These are phyloP conservation scores for Mycena capillaripes DNA, from an alignment of 768 basidiomycete genomes.

Conservation along the genomic window DNA sequence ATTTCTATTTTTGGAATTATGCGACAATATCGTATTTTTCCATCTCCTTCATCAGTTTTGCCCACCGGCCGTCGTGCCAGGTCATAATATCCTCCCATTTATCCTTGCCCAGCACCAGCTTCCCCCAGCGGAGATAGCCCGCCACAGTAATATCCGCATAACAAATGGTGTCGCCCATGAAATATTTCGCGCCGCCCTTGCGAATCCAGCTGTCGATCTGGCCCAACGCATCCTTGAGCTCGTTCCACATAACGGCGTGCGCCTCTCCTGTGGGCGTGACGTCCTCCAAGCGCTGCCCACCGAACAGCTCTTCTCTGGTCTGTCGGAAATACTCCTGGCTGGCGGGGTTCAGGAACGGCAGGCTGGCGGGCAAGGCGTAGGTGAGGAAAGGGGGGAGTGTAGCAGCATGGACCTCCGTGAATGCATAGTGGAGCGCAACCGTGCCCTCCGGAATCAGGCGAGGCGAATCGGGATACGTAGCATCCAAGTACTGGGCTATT, in stretches of 20 bases:
- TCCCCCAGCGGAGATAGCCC: constrained; percentile 27
- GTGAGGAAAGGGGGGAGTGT: constrained; percentile 30
- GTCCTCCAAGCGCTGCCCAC: constrained; percentile 50
- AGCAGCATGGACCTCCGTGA: constrained; percentile 34
- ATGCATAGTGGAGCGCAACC: constrained; percentile 53
- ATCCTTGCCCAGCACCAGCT: constrained; percentile 16
- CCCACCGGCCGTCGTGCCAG: constrained; percentile 32
- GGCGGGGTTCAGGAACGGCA: constrained; percentile 45
- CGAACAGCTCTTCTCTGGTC: constrained; percentile 49
- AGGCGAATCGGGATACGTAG: constrained; percentile 57
- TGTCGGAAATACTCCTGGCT: constrained; percentile 56
- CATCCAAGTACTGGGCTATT: constrained; percentile 67
- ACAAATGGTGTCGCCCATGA: constrained; percentile 48
- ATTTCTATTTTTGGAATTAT: neutral
- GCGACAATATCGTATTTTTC: constrained; percentile 16
- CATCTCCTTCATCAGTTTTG: constrained; percentile 13
- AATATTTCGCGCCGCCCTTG: constrained; percentile 47
- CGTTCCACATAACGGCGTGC: constrained; percentile 53
- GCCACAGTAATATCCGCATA: constrained; percentile 30
- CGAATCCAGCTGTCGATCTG: constrained; percentile 46
- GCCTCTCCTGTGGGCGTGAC: constrained; percentile 42
- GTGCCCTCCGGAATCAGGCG: constrained; percentile 54
- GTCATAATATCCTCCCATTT: constrained; percentile 21
- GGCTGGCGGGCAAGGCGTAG: constrained; percentile 40
- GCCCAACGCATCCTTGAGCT: constrained; percentile 49